phyloP scores from a whole-genome alignment of 2,329 filamentous ascomycete species.

The Colletotrichum higginsianum region DNA sequence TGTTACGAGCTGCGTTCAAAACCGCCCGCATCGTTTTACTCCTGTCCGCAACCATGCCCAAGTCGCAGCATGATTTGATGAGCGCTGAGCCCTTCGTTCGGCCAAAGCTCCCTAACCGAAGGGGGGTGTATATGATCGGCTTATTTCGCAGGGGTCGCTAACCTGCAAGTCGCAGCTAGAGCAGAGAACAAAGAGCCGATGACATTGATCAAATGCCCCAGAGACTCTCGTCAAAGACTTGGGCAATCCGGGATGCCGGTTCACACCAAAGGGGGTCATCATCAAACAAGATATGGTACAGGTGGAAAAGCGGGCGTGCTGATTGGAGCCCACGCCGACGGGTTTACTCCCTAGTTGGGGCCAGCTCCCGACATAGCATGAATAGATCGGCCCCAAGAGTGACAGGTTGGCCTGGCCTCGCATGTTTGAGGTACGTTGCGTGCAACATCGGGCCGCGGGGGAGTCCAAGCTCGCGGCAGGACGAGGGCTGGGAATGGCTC shows the following conservation, averaged over 20 bases:
- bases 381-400: conserved; percentile 38
- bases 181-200: conserved; percentile 17
- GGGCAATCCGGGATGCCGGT: conserved; percentile 11
- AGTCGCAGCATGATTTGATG: conserved; percentile 27
- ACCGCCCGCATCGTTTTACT: not conserved
- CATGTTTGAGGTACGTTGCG: conserved; percentile 50
- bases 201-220: conserved; percentile 7
- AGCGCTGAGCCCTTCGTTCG: not conserved
- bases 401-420: conserved; percentile 31
- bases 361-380: conserved; percentile 37
- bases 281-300: conserved; percentile 16
- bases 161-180: conserved; percentile 8
- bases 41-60: not conserved
- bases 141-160: conserved; percentile 25
- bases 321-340: conserved; percentile 23
- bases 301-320: conserved; percentile 5
- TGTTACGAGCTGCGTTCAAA: conserved; percentile 11
- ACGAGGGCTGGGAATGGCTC: conserved; percentile 28
- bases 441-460: conserved; percentile 40
- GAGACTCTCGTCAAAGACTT: conserved; percentile 5
- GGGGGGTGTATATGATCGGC: conserved; percentile 18
- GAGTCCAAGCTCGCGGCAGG: conserved; percentile 31
- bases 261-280: not conserved
- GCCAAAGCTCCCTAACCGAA: conserved; percentile 4
- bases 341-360: conserved; percentile 25